Conservation (phyloP, 257 asterid genomes). For the Fraxinus anomala region DNA sequence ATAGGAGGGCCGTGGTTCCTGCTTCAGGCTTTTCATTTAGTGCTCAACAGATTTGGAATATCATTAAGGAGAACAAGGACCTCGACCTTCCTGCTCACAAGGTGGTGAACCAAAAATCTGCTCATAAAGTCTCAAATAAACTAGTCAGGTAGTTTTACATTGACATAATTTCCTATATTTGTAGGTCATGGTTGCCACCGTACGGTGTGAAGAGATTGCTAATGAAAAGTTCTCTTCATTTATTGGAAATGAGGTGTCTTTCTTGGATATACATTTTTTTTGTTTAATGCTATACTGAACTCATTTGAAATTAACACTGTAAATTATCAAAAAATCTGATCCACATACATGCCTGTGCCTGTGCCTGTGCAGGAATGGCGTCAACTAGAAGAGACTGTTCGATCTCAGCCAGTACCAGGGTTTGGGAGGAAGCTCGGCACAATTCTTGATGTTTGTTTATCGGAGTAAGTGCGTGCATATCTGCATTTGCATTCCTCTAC, state of each 20-base stretch:
- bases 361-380: slow-evolving; percentile 50
- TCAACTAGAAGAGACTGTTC: slow-evolving; percentile 55
- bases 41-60: slow-evolving; percentile 82
- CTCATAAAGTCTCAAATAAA: slow-evolving; percentile 24
- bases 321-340: slow-evolving; percentile 21
- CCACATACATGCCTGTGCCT: slow-evolving; percentile 9
- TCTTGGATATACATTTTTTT: slow-evolving; percentile 14
- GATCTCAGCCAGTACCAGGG: slow-evolving; percentile 50
- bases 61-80: slow-evolving; percentile 89
- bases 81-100: slow-evolving; percentile 91
- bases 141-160: slow-evolving; percentile 15
- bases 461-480: slow-evolving; percentile 43
- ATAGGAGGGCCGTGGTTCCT: slow-evolving; percentile 89
- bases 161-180: slow-evolving; percentile 26
- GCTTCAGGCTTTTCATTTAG: slow-evolving; percentile 91
- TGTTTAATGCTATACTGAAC: neutral
- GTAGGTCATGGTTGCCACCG: slow-evolving; percentile 77
- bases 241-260: slow-evolving; percentile 52
- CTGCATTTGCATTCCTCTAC: slow-evolving; percentile 25
- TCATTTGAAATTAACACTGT: slow-evolving; percentile 1
- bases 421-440: slow-evolving; percentile 65
- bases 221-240: slow-evolving; percentile 57
- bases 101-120: slow-evolving; percentile 46
- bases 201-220: slow-evolving; percentile 76
- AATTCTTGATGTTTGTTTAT: slow-evolving; percentile 49